A percentile compares a stretch with the other conserved stretches of the same genome.
Conservation (phyloP, 352 stramenopile species). For the Blastocystis sp. region DNA sequence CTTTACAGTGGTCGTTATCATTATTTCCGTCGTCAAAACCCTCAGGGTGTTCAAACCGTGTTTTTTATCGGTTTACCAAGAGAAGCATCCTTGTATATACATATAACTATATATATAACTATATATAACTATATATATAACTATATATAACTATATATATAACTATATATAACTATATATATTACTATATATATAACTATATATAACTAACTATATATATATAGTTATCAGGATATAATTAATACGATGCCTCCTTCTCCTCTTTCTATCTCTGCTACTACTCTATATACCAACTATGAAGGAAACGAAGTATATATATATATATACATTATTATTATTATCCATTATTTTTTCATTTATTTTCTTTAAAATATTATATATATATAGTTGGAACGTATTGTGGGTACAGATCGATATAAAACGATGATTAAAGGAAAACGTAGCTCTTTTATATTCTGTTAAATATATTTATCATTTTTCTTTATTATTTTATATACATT, state of each 20-base stretch:
- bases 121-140: conserved; percentile 32
- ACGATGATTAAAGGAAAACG: conserved; percentile 23
- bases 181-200: too few relatives aligned
- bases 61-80: conserved; percentile 18
- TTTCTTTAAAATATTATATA: background rate
- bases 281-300: too few relatives aligned
- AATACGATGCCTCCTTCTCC: too few relatives aligned
- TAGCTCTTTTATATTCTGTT: conserved; percentile 32
- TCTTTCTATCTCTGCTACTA: too few relatives aligned
- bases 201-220: too few relatives aligned
- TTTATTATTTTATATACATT: background rate
- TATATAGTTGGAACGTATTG: conserved; percentile 23
- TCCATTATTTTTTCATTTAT: conserved; percentile 13
- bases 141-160: conserved; percentile 11
- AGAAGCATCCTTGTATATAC: conserved; percentile 8
- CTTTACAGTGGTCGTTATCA: conserved; percentile 18
- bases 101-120: background rate
- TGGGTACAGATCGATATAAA: conserved; percentile 26
- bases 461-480: conserved; percentile 1
- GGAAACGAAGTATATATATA: conserved; percentile 14
- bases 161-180: too few relatives aligned
- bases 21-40: conserved; percentile 25
- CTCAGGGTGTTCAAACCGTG: conserved; percentile 9
- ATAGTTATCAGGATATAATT: too few relatives aligned
- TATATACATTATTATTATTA: conserved; percentile 20